These are phyloP conservation scores for Pichia sp. DNA, from an alignment of 1,139 yeast species.

Conservation along the genomic window DNA sequence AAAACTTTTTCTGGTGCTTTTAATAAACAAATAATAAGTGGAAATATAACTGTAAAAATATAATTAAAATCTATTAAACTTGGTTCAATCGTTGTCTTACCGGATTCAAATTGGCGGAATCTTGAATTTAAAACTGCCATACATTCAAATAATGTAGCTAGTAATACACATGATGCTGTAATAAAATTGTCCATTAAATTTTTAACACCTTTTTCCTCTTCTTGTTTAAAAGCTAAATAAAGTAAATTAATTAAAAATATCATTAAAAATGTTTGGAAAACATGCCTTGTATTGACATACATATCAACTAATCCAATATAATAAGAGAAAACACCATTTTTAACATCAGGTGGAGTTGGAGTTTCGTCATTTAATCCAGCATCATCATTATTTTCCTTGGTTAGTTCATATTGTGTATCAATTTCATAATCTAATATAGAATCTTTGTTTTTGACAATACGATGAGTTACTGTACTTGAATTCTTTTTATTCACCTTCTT, in stretches of 20 bases:
- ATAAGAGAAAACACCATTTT: constrained; percentile 5
- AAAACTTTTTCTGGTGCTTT: constrained; percentile 17
- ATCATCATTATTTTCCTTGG: not conserved
- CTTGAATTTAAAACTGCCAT: constrained; percentile 20
- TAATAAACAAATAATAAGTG: constrained; percentile 21
- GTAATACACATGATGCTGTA: constrained; percentile 16
- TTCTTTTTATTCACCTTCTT: constrained; percentile 10
- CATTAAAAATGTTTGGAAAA: constrained; percentile 23
- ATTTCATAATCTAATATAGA: constrained; percentile 11
- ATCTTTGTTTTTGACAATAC: constrained; percentile 1
- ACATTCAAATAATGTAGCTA: constrained; percentile 14
- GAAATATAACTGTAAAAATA: constrained; percentile 24
- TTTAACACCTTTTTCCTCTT: constrained; percentile 3
- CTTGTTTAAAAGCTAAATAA: constrained; percentile 10
- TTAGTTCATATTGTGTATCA: constrained; percentile 2
- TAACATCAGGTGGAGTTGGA: constrained; percentile 2
- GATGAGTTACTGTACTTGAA: constrained; percentile 2
- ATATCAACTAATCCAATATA: constrained; percentile 12
- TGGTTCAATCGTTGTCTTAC: constrained; percentile 12
- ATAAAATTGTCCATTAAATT: constrained; percentile 6
- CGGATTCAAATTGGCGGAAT: constrained; percentile 17
- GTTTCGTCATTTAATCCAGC: constrained; percentile 3
- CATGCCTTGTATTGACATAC: constrained; percentile 13
- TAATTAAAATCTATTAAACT: constrained; percentile 26
- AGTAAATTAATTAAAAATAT: constrained; percentile 18